Percentiles rank a stretch among this genome's conserved stretches.
These are phyloP conservation scores for Populus pruinosa DNA, from an alignment of 345 rosid genomes.

Conservation along the genomic window DNA sequence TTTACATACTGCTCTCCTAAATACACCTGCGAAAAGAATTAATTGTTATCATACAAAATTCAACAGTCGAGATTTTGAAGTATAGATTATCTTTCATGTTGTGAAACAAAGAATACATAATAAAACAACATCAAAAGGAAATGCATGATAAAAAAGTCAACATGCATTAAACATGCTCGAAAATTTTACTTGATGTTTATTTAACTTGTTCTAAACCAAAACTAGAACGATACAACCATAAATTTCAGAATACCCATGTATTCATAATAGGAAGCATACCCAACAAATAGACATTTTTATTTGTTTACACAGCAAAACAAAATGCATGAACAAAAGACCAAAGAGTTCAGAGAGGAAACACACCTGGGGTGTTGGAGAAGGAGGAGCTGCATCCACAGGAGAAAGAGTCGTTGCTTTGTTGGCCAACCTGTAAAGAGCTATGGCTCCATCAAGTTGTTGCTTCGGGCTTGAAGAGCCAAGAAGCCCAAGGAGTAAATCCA, in stretches of 20 bases:
- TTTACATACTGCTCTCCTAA: constrained; percentile 95
- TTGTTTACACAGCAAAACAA: not conserved
- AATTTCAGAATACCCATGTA: not conserved
- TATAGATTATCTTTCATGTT: not conserved
- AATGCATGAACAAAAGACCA: not conserved
- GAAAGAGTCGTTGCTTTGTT: constrained; percentile 83
- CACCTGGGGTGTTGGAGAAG: constrained; percentile 95
- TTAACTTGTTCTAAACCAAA: not conserved
- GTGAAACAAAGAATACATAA: not conserved
- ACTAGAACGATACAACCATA: not conserved
- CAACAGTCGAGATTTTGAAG: not conserved
- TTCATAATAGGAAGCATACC: not conserved
- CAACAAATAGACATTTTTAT: not conserved
- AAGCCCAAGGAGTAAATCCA: constrained; percentile 84
- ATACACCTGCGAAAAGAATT: constrained; percentile 59
- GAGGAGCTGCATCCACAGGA: constrained; percentile 93
- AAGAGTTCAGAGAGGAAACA: constrained; percentile 17
- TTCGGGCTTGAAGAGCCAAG: constrained; percentile 68
- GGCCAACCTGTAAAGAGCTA: constrained; percentile 77
- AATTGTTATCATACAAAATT: not conserved
- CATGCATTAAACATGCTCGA: not conserved
- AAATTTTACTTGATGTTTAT: too few relatives aligned
- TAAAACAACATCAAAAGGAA: not conserved
- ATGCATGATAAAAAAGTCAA: not conserved
- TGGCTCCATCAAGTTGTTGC: constrained; percentile 96